Percentiles rank a stretch among this genome's conserved stretches.
phyloP scores from a whole-genome alignment of 106 monocot species.

The Acorus calamus region DNA sequence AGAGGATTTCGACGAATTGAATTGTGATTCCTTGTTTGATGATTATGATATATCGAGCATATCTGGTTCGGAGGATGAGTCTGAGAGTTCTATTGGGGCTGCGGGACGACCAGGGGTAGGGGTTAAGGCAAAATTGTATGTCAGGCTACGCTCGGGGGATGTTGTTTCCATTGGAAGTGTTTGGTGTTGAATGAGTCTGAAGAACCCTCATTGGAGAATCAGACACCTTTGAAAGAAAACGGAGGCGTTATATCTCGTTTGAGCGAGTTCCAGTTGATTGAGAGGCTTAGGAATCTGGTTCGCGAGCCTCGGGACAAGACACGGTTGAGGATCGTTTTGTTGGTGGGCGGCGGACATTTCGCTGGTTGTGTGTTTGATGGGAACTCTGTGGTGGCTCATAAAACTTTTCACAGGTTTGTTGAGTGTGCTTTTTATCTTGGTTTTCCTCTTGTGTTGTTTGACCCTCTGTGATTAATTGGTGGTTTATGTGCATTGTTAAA shows the following conservation, averaged over 20 bases:
- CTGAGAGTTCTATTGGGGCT: conserved; percentile 23
- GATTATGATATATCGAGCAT: conserved; percentile 81
- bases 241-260: conserved; percentile 10
- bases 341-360: conserved; percentile 83
- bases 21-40: conserved; percentile 36
- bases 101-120: conserved; percentile 31
- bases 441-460: background rate
- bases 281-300: conserved; percentile 45
- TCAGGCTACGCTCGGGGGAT: conserved; percentile 50
- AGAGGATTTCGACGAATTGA: conserved; percentile 60
- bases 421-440: background rate
- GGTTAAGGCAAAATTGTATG: conserved; percentile 49
- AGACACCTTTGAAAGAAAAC: conserved; percentile 5
- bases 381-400: conserved; percentile 63
- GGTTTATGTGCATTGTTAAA: no score
- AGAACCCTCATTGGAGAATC: conserved; percentile 28
- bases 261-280: conserved; percentile 32
- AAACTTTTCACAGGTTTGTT: conserved; percentile 93
- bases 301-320: conserved; percentile 76
- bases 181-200: conserved; percentile 69
- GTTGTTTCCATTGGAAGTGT: conserved; percentile 62
- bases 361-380: conserved; percentile 96
- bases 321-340: conserved; percentile 56
- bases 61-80: conserved; percentile 91
- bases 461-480: background rate